Conservation (phyloP, 495 filamentous ascomycete species). For the Pyrenula aspistea region DNA sequence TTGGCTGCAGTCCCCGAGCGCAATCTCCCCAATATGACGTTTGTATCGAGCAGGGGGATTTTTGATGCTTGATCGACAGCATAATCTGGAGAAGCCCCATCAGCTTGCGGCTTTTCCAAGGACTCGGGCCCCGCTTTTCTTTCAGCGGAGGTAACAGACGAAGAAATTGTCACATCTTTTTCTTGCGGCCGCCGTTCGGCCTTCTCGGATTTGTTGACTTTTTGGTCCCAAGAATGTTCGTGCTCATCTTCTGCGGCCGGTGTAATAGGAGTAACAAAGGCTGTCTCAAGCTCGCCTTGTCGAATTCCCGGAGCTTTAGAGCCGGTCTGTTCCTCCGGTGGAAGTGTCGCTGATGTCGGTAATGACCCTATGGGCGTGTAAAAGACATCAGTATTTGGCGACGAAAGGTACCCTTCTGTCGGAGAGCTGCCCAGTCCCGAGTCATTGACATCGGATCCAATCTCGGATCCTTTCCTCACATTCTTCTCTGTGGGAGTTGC, state of each 20-base stretch:
- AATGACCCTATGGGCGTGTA: background rate
- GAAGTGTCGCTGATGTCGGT: background rate
- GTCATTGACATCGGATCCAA: background rate
- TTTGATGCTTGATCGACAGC: background rate
- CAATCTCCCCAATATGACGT: too few species aligned
- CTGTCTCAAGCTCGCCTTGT: background rate
- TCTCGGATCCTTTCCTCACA: background rate
- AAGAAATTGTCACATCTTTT: background rate
- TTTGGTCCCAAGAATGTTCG: background rate
- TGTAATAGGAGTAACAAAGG: background rate
- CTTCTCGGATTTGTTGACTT: background rate
- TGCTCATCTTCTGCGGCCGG: background rate
- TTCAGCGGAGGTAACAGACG: background rate
- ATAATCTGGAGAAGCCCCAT: background rate
- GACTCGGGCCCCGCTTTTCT: too few species aligned
- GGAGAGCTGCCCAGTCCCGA: background rate
- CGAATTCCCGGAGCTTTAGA: background rate
- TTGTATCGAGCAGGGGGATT: background rate
- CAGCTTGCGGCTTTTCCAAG: background rate
- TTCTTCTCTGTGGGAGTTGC: background rate
- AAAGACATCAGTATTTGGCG: background rate
- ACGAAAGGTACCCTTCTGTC: background rate
- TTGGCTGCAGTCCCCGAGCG: background rate
- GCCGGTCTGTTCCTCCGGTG: background rate
- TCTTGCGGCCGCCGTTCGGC: too few species aligned